Evolutionary conservation across 1,284 basidiomycete genomes (phyloP), one percentile per base, ranked within the genome.

Genomic region (Apiotrichum domesticum): DNA sequence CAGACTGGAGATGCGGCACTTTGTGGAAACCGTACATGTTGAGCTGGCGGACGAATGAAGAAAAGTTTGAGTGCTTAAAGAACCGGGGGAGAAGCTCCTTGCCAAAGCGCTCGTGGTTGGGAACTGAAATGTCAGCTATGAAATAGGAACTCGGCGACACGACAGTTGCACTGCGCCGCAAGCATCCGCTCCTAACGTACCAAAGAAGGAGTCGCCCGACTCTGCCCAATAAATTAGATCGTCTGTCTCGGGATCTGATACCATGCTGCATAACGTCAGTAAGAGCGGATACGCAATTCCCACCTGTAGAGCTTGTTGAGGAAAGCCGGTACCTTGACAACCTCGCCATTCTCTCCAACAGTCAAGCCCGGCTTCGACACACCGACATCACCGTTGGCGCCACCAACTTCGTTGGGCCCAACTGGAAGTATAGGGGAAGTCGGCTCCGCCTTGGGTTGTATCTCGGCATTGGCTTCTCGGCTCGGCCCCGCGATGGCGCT

Each of bases 11-110:
- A 73, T 97, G 93, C 0, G 93, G 92, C 54, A 95, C 88, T 80
- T 93, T 93, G 80, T 92, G 90, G 73, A 95, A 95, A 46, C 90
- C 91, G 74, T 95, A 94, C 91, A 96, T 96, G 81, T 98, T 97
- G 69, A 97, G 83, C 75, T 98, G 94, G 41, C 94, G 84, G 40
- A 97, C 93, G 71, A 98, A 97, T 45, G 88, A 91, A 47, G 85
- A 86, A 73, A 96, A 96, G 76, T 94, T 95, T 64, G 87, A 85
- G 79, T 97, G 94, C 74, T 97, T 97, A 84, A 97, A 98, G 87
- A 89, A 97, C 49, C 86, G 83, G 3, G 90, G 90, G 6, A 98
- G 82, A 33, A 96, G 84, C 75, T 97, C 89, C 50, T 87, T 86
- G 2, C 90, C 89, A 71, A 98, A 92, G 32, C 86, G 85, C 74